Percentiles rank a stretch among this genome's conserved stretches.
These are phyloP conservation scores for Cicer yamashitae DNA, from an alignment of 306 rosid species.

Conservation along the genomic window DNA sequence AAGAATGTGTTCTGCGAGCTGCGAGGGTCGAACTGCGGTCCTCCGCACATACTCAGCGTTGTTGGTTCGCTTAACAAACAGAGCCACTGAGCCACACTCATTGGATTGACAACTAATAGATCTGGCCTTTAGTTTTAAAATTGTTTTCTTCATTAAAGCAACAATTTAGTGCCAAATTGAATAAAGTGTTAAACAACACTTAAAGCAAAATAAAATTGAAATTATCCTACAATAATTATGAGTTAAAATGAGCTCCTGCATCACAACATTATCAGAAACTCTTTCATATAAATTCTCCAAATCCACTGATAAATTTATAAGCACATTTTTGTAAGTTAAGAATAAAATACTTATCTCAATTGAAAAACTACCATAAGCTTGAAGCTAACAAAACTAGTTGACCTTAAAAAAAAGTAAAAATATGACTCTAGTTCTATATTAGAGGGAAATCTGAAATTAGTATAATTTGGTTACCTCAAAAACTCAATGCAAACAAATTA, in stretches of 20 bases:
- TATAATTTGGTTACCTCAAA: background rate
- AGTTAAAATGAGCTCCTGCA: background rate
- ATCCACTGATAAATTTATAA: too few species aligned
- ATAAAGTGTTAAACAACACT: background rate
- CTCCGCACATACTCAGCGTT: too few species aligned
- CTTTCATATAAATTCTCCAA: background rate
- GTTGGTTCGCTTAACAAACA: too few species aligned
- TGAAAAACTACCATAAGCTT: background rate
- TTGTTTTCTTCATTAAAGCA: conserved; percentile 8
- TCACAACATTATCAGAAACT: background rate
- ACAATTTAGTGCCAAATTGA: background rate
- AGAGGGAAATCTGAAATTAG: conserved; percentile 8
- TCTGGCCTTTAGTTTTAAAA: background rate
- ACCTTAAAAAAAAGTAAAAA: background rate
- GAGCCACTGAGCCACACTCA: too few species aligned
- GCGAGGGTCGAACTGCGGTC: too few species aligned
- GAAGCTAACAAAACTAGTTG: background rate
- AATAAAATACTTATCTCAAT: background rate
- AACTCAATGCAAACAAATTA: background rate
- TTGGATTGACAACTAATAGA: background rate
- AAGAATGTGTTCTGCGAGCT: too few species aligned
- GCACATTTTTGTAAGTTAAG: too few species aligned
- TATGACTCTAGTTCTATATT: conserved; percentile 3
- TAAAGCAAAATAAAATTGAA: background rate
- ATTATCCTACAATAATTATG: background rate